A percentile compares a stretch with the other conserved stretches of the same genome.
Evolutionary conservation across 495 filamentous ascomycete species (phyloP).

Genomic region (Xylaria bambusicola): DNA sequence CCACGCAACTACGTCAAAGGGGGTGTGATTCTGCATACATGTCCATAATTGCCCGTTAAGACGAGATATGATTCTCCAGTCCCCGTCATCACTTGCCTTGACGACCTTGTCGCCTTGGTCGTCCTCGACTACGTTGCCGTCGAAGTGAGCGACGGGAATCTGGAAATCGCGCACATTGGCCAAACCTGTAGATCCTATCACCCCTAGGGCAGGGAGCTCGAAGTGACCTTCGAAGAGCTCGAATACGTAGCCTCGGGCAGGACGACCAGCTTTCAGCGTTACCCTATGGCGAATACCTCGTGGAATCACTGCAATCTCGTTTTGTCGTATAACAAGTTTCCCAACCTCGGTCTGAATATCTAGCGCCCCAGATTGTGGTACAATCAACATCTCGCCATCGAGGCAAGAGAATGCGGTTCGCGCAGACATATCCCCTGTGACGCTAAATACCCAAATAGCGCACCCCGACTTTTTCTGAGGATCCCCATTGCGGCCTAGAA

Average conservation of each 20-base stretch:
- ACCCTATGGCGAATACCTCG: conserved; percentile 67
- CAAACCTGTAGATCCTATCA: conserved; percentile 80
- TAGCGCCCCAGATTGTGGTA: conserved; percentile 66
- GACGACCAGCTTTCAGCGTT: conserved; percentile 54
- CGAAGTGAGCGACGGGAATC: conserved; percentile 71
- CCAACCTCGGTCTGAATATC: conserved; percentile 74
- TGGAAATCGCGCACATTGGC: conserved; percentile 88
- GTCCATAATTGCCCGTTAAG: conserved; percentile 73
- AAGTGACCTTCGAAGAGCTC: conserved; percentile 80
- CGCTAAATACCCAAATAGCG: conserved; percentile 66
- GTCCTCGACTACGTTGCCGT: conserved; percentile 40
- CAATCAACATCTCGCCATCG: conserved; percentile 71
- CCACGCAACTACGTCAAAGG: conserved; percentile 86
- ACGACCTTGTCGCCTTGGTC: conserved; percentile 8
- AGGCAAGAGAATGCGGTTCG: conserved; percentile 67
- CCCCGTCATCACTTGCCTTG: conserved; percentile 22
- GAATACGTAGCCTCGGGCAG: conserved; percentile 69
- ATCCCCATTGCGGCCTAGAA: conserved; percentile 70
- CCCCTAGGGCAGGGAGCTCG: conserved; percentile 77
- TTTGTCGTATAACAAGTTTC: conserved; percentile 61
- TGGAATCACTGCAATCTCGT: conserved; percentile 72
- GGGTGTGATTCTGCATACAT: conserved; percentile 68
- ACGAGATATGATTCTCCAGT: conserved; percentile 67
- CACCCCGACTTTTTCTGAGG: conserved; percentile 65
- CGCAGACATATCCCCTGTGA: conserved; percentile 62